phyloP scores from a whole-genome alignment of 805 yeast species.

The Ogataea ganodermae region DNA sequence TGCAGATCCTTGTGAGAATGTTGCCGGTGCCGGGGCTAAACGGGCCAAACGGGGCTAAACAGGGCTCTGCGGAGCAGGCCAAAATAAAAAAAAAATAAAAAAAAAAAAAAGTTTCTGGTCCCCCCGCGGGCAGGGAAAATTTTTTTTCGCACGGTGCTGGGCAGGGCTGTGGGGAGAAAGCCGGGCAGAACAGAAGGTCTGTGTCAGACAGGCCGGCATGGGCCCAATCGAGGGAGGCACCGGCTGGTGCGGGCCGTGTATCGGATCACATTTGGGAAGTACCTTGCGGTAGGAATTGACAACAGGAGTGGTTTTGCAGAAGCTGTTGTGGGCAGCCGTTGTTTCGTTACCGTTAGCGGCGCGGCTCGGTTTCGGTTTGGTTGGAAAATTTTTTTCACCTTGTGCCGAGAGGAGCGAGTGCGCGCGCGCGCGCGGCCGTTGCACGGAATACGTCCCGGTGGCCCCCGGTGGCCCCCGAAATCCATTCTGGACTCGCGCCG shows the following conservation, averaged over 20 bases:
- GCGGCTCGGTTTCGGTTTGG: constrained; percentile 4
- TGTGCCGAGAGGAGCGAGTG: not conserved
- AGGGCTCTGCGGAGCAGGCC: constrained; percentile 5
- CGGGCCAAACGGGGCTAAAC: constrained; percentile 4
- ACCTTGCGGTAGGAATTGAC: no score
- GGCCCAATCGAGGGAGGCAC: no score
- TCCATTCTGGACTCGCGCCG: no score
- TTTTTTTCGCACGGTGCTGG: not conserved
- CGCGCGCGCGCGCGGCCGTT: not conserved
- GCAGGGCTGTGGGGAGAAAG: constrained; percentile 1
- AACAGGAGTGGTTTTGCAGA: not conserved
- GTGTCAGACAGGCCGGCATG: no score
- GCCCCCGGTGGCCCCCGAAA: not conserved
- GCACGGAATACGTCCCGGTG: no score
- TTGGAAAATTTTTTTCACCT: not conserved
- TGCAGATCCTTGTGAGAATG: not conserved
- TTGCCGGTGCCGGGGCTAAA: constrained; percentile 1
- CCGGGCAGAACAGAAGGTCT: not conserved
- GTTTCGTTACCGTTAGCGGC: not conserved
- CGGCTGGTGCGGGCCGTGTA: not conserved
- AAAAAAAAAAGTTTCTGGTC: not conserved
- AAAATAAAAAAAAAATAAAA: not conserved
- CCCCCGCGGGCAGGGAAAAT: not conserved
- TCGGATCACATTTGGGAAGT: no score
- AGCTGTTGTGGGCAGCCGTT: not conserved